Conservation (phyloP, 2,329 filamentous ascomycete species). For the Magnaporthales sp. region DNA sequence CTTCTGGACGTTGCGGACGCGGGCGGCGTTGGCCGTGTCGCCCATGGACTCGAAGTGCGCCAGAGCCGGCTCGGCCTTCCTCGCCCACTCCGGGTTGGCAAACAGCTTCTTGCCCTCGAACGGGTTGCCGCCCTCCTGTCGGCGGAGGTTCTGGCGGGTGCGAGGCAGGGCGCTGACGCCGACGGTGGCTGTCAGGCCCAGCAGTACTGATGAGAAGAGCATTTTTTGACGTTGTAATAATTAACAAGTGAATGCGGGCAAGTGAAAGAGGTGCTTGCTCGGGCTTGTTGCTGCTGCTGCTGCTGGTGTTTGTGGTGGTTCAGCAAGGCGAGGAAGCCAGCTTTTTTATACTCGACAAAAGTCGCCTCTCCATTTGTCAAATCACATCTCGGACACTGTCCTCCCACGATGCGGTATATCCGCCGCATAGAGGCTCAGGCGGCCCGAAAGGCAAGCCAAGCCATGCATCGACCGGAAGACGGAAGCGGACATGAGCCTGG, state of each 20-base stretch:
- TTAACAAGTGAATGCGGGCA: neutral
- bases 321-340: neutral
- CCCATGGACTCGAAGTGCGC: conserved; percentile 24
- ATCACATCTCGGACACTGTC: neutral
- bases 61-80: conserved; percentile 30
- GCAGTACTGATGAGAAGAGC: conserved; percentile 12
- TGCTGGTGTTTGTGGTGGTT: neutral
- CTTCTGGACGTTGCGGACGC: conserved; percentile 27
- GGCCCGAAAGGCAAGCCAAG: neutral
- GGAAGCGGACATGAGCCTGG: neutral
- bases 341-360: neutral
- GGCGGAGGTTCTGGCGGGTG: neutral
- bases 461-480: neutral
- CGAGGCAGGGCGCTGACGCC: conserved; percentile 11
- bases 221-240: conserved; percentile 6
- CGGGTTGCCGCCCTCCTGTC: conserved; percentile 22
- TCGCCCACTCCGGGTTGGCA: conserved; percentile 32
- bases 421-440: neutral
- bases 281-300: neutral
- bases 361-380: neutral
- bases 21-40: conserved; percentile 27
- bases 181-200: conserved; percentile 12
- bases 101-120: conserved; percentile 40
- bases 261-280: neutral
- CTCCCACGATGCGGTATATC: neutral